Evolutionary conservation across 768 basidiomycete genomes (phyloP).

Genomic region (Podaxis sp.): DNA sequence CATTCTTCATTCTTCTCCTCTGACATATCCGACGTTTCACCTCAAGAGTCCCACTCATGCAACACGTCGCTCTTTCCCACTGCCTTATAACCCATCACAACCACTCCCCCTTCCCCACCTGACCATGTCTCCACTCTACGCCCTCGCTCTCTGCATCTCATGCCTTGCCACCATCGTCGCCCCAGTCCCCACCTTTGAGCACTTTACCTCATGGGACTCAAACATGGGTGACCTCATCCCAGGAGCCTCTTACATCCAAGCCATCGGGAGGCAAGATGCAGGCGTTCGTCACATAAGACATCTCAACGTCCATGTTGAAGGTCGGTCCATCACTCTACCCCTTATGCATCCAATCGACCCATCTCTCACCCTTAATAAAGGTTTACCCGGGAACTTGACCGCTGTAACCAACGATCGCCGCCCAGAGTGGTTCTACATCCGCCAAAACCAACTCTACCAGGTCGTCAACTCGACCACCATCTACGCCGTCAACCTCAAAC

Average conservation of each 20-base stretch:
- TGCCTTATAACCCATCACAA: neutral
- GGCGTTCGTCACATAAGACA: slow-evolving; percentile 2
- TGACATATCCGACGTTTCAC: slow-evolving; percentile 10
- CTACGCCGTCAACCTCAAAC: slow-evolving; percentile 49
- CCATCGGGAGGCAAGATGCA: slow-evolving; percentile 17
- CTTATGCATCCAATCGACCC: slow-evolving; percentile 4
- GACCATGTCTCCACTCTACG: slow-evolving; percentile 9
- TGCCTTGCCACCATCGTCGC: slow-evolving; percentile 18
- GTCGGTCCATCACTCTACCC: neutral
- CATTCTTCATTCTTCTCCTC: neutral
- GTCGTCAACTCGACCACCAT: slow-evolving; percentile 54
- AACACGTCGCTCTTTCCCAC: neutral
- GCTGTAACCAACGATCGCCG: slow-evolving; percentile 25
- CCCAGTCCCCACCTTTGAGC: slow-evolving; percentile 40
- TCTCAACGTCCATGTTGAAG: slow-evolving; percentile 11
- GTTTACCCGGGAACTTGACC: slow-evolving; percentile 44
- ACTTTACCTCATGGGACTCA: slow-evolving; percentile 27
- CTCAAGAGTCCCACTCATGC: neutral
- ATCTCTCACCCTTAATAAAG: slow-evolving; percentile 31
- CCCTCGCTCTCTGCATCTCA: slow-evolving; percentile 21
- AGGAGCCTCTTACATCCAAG: slow-evolving; percentile 35
- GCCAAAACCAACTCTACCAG: slow-evolving; percentile 46
- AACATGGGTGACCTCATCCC: slow-evolving; percentile 37
- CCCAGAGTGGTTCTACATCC: slow-evolving; percentile 52
- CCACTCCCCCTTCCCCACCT: neutral